Base-by-base conservation (phyloP, 1,139 yeast genomes). In the Entelexis sorbosivorans region DNA sequence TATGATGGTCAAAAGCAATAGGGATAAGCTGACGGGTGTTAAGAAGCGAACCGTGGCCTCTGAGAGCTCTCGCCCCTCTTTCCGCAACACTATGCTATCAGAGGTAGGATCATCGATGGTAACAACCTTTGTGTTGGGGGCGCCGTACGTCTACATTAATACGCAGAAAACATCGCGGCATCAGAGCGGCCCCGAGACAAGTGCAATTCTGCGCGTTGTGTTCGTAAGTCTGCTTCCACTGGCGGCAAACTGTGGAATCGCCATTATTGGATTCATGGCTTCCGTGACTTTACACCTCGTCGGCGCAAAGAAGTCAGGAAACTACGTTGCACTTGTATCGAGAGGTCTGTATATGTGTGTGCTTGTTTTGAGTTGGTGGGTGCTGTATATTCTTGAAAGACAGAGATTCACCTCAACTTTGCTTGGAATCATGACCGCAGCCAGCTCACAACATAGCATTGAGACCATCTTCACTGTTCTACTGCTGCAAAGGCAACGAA, bases 91-190 rank as follows among this genome's bases (percentile, higher is more conserved):
- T 2, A 62, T 81, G 16, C 59, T 76, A 9, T 73, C 81, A 1
- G 82, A 81, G 58, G 65, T 82, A 2, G 52, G 76, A 9, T 60
- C 75, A 0, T 82, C 87, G 1, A 53, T 75, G 0, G 48, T 77
- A 10, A n/a, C 9, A 68, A 69, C 16, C 67, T 76, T 3, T 16
- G 66, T 1, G 68, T 73, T 48, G 70, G 74, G 50, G 32, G 62
- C 77, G 33, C 88, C 93, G 0, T 86, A 78, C 60, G 67, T 79
- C 48, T 87, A 80, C 60, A 75, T 81, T 48, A 83, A 82, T 61
- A 71, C 89, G 0, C 93, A 83, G 64, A 79, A 78, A 39, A 86
- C 85, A 2, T 81, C 79, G 1, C 60, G 60, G 29, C 61, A 65
- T 26, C 75, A 74, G 0, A 59, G 59, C n/a, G 71, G 73, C 0